Percentiles rank a stretch among this genome's conserved stretches.
Conservation (phyloP, 192 early-diverging fungal species). For the Rhizophlyctis rosea region DNA sequence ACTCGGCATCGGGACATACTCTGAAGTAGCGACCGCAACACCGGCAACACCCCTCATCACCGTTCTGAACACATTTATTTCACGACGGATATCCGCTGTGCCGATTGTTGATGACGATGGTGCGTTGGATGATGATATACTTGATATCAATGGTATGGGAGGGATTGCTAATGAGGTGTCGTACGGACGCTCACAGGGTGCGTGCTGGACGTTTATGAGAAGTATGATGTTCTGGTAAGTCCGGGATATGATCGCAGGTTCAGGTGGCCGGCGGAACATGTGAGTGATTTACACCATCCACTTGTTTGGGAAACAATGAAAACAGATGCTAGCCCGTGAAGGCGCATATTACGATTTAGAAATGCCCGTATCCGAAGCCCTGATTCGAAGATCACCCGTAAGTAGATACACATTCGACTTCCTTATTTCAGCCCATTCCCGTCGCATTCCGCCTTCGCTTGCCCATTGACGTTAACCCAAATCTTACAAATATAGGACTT, state of each 20-base stretch:
- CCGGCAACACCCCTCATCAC: conserved; percentile 81
- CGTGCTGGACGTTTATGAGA: conserved; percentile 94
- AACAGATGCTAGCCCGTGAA: conserved; percentile 41
- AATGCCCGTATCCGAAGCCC: conserved; percentile 82
- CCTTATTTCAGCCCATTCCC: not conserved
- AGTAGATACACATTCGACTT: conserved; percentile 8
- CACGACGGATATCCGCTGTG: conserved; percentile 83
- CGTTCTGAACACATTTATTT: conserved; percentile 90
- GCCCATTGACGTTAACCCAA: not conserved
- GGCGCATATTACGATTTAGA: conserved; percentile 74
- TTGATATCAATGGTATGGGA: not conserved
- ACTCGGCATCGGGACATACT: conserved; percentile 84
- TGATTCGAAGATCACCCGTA: conserved; percentile 78
- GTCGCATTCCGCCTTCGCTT: not conserved
- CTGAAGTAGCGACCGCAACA: conserved; percentile 74
- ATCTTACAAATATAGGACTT: conserved; percentile 63
- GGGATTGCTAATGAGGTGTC: not conserved
- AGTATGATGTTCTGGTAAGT: conserved; percentile 89
- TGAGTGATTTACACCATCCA: not conserved
- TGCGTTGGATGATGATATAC: conserved; percentile 6
- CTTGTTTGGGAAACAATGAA: not conserved
- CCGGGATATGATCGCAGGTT: not conserved
- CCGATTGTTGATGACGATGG: conserved; percentile 88
- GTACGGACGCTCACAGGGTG: conserved; percentile 58
- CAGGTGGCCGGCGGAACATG: not conserved